phyloP scores from a whole-genome alignment of 495 filamentous ascomycete genomes.

The Letharia columbiana region DNA sequence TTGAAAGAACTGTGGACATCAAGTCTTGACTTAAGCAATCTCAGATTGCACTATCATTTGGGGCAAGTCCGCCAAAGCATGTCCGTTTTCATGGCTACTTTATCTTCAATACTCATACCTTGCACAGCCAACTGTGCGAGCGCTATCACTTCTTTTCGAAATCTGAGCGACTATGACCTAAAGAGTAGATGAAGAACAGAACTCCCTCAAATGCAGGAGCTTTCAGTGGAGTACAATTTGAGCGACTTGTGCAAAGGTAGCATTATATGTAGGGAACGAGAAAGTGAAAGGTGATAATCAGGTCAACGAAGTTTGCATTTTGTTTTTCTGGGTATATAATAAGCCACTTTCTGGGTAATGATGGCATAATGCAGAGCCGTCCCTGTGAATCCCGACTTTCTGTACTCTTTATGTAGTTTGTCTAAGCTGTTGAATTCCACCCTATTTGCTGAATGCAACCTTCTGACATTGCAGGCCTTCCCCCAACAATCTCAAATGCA shows the following conservation, averaged over 20 bases:
- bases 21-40: background rate
- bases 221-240: background rate
- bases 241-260: background rate
- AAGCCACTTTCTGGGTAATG: background rate
- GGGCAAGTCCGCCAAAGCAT: background rate
- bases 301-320: background rate
- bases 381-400: background rate
- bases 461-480: background rate
- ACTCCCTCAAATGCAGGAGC: background rate
- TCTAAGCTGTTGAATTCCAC: background rate
- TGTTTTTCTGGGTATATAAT: background rate
- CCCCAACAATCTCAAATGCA: background rate
- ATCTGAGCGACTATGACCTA: background rate
- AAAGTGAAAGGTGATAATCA: background rate
- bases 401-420: background rate
- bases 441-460: background rate
- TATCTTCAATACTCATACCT: too few species aligned
- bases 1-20: background rate
- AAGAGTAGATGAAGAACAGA: background rate
- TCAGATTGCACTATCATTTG: background rate
- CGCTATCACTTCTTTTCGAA: background rate
- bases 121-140: background rate
- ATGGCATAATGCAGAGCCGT: background rate
- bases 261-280: background rate
- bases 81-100: background rate